Percentiles rank a stretch among this genome's conserved stretches.
Conservation (phyloP, 352 stramenopile species). For the Globisporangium heterothallicum region DNA sequence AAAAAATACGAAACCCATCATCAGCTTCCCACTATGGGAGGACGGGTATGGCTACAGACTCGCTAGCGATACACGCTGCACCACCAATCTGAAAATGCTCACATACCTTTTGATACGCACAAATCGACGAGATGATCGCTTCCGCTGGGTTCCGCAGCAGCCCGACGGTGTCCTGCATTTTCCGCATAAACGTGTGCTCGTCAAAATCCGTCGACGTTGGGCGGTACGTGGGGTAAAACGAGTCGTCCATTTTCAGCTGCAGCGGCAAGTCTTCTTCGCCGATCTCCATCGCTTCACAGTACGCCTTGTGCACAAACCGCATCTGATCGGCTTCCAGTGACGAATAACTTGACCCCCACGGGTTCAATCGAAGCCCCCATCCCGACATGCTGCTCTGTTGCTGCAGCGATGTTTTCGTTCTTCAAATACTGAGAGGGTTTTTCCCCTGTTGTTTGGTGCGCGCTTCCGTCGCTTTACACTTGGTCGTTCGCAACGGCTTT, state of each 20-base stretch:
- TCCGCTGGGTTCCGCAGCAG: constrained; percentile 75
- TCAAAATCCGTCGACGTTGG: constrained; percentile 78
- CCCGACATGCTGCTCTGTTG: constrained; percentile 45
- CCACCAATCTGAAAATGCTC: background rate
- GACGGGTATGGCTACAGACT: background rate
- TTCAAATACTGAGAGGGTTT: too few relatives aligned
- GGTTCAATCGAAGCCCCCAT: constrained; percentile 81
- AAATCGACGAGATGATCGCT: constrained; percentile 84
- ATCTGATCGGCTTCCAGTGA: constrained; percentile 83
- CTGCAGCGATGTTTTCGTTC: too few relatives aligned
- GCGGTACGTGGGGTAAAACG: constrained; percentile 71
- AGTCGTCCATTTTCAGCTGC: constrained; percentile 83
- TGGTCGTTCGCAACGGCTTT: too few relatives aligned
- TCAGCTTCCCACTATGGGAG: background rate
- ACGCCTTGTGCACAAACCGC: constrained; percentile 81
- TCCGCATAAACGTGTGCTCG: constrained; percentile 84
- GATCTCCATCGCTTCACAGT: constrained; percentile 80
- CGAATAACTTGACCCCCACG: constrained; percentile 79
- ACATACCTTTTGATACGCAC: constrained; percentile 62
- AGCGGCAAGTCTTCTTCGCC: constrained; percentile 77
- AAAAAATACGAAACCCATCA: background rate
- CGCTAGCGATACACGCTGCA: too few relatives aligned
- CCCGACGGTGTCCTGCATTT: constrained; percentile 83
- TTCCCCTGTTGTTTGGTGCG: background rate
- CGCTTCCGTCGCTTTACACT: background rate